These are phyloP conservation scores for Biscutella auriculata DNA, from an alignment of 441 rosid species.

Conservation along the genomic window DNA sequence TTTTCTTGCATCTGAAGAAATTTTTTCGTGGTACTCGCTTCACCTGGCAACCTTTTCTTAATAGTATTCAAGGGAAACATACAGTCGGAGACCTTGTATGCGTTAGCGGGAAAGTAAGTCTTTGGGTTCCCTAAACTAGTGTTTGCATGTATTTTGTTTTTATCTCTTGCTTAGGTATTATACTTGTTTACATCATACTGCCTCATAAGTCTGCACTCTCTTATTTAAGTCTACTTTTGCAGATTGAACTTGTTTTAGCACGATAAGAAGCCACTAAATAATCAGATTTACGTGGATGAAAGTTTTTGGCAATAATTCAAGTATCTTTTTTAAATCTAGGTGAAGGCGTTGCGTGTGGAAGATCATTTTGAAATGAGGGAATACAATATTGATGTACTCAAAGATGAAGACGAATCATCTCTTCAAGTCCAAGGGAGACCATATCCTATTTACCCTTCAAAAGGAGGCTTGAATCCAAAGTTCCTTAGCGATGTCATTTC, in stretches of 20 bases:
- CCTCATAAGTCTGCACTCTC: background rate
- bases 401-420: constrained; percentile 59
- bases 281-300: constrained; percentile 1
- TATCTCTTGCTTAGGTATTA: constrained; percentile 7
- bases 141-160: background rate
- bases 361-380: constrained; percentile 91
- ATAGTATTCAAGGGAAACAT: constrained; percentile 47
- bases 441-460: constrained; percentile 89
- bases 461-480: constrained; percentile 69
- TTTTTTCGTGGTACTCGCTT: constrained; percentile 83
- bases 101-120: constrained; percentile 75
- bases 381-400: constrained; percentile 65
- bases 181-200: background rate
- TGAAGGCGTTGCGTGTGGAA: constrained; percentile 30
- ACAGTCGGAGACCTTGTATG: constrained; percentile 68
- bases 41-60: constrained; percentile 60
- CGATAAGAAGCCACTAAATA: background rate
- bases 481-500: constrained; percentile 56
- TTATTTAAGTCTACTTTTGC: background rate
- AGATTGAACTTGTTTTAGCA: background rate
- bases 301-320: constrained; percentile 5
- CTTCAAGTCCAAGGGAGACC: constrained; percentile 52
- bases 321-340: constrained; percentile 13
- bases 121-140: constrained; percentile 5
- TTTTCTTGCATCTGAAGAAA: constrained; percentile 81